Base-by-base conservation (phyloP, 805 yeast species). In the Kazachstania bromeliacearum region DNA sequence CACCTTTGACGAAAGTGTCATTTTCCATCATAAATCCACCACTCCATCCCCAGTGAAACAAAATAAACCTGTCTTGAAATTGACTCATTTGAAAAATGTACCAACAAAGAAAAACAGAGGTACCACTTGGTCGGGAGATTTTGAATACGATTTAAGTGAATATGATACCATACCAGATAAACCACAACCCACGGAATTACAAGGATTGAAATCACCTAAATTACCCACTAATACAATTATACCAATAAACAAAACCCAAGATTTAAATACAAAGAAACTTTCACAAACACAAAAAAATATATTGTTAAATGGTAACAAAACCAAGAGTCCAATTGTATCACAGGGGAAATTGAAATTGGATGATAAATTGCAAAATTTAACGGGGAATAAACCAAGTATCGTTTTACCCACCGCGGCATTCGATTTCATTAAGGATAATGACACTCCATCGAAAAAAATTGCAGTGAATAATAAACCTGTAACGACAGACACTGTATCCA, bases 401-500 rank as follows among this genome's bases (percentile, higher is more conserved):
- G 34, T 53, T 7, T 20, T 39, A 12, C 62, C 62, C 10, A 53
- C 60, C 3, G 39, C 46, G 2, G 61, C 59, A 2, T 58, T 58
- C 29, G 59, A 58, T 38, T 58, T 58, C 31, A 35, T 56, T 7
- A 55, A 50, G 25, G 35, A 43, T 13, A 38, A 36, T 15, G 50
- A 47, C 9, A 49, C 50, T 3, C 48, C 50, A 2, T 44, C 54
- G 1, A 44, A 43, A 37, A 39, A 22, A 22, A 22, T 22, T 22
- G 25, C 25, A 8, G 25, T 8, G 25, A 22, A 22, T 8, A 22
- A 12, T 22, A n/a, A n/a, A n/a, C n/a, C n/a, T n/a, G n/a, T n/a
- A n/a, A n/a, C n/a, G 10, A 7, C 28, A 7, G 16, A 5, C 8
- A 2, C 24, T 20, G 17, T 12, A 27, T 7, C 19, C 8, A 8